These are phyloP conservation scores for Clitocybe nebularis DNA, from an alignment of 1,284 basidiomycete species.

Conservation along the genomic window DNA sequence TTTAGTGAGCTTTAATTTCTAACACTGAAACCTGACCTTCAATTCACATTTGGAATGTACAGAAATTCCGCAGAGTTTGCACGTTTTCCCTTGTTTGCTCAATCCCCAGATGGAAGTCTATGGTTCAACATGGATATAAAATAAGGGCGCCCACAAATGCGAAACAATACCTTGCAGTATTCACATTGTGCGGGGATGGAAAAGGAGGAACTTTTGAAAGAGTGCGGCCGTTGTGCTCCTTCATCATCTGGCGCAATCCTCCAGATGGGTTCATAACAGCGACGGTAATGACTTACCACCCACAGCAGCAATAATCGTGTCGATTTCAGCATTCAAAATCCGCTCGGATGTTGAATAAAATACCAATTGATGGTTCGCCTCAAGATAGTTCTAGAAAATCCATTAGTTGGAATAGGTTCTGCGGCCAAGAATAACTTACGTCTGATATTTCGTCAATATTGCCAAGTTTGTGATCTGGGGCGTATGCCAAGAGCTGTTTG, in stretches of 20 bases:
- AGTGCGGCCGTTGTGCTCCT: conserved; percentile 66
- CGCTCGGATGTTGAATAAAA: conserved; percentile 52
- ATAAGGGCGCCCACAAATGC: background rate
- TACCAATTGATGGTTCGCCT: conserved; percentile 57
- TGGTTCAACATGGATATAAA: background rate
- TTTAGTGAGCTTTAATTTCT: background rate
- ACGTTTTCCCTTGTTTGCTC: conserved; percentile 80
- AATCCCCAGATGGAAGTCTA: conserved; percentile 82
- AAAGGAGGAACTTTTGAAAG: conserved; percentile 80
- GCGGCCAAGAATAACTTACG: too few species aligned
- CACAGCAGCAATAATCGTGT: conserved; percentile 58
- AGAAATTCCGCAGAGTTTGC: conserved; percentile 73
- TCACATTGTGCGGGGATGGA: conserved; percentile 79
- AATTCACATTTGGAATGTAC: conserved; percentile 82
- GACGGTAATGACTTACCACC: conserved; percentile 46
- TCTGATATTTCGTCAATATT: conserved; percentile 63
- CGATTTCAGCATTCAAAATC: conserved; percentile 55
- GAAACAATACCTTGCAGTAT: conserved; percentile 66
- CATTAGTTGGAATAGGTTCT: too few species aligned
- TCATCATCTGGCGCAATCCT: conserved; percentile 52
- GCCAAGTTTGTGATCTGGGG: conserved; percentile 50
- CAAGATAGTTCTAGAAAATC: conserved; percentile 54
- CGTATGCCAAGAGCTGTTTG: conserved; percentile 49
- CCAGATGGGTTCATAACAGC: conserved; percentile 4
- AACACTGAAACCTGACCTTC: conserved; percentile 47